phyloP scores from a whole-genome alignment of 805 yeast genomes.

The Sugiyamaella chiloensis region DNA sequence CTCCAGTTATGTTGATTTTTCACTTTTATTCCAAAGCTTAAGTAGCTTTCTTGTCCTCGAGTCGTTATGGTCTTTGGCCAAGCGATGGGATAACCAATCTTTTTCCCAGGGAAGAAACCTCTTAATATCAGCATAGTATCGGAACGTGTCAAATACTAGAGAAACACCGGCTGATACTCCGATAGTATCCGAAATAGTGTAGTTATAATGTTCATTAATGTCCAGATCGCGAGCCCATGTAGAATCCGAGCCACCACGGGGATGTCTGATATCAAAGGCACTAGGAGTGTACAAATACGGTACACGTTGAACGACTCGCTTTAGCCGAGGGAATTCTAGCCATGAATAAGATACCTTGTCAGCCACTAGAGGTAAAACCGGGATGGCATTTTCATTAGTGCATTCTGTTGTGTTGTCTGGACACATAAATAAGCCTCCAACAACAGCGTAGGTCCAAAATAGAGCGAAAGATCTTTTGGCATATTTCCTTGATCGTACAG shows the following conservation, averaged over 20 bases:
- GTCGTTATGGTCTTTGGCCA: too few relatives aligned
- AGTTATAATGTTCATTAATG: conserved; percentile 50
- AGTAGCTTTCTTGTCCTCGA: too few relatives aligned
- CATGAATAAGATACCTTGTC: conserved; percentile 50
- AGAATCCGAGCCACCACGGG: conserved; percentile 13
- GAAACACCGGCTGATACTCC: too few relatives aligned
- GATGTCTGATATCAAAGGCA: conserved; percentile 27
- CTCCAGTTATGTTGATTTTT: too few relatives aligned
- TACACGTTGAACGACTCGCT: conserved; percentile 42
- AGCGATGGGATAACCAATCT: too few relatives aligned
- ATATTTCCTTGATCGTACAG: conserved; percentile 59
- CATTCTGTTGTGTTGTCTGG: conserved; percentile 22
- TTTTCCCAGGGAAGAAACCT: too few relatives aligned
- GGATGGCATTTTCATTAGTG: conserved; percentile 34
- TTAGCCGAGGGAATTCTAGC: conserved; percentile 31
- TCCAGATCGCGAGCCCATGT: conserved; percentile 35
- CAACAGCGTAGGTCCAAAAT: conserved; percentile 55
- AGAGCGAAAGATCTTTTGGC: conserved; percentile 43
- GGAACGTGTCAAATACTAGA: too few relatives aligned
- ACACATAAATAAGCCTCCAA: conserved; percentile 63
- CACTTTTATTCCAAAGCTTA: too few relatives aligned
- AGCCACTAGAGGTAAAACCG: conserved; percentile 57
- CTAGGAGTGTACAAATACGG: conserved; percentile 59
- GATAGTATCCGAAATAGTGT: conserved; percentile 37
- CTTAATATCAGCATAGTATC: too few relatives aligned